Conservation (phyloP, 1,284 basidiomycete genomes). For the Ustilago nuda region DNA sequence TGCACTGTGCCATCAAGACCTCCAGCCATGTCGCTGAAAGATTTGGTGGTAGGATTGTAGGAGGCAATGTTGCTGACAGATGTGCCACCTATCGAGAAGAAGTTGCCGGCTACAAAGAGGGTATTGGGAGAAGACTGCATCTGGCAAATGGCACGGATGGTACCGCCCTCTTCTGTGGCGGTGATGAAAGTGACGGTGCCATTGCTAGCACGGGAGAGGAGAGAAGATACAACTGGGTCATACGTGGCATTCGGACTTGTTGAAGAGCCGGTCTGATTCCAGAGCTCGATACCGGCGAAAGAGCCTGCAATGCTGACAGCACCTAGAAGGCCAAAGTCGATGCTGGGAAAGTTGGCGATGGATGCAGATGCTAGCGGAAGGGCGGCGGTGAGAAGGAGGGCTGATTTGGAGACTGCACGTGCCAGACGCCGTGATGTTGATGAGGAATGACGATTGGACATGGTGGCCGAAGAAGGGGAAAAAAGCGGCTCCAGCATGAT, state of each 20-base stretch:
- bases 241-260: conserved; percentile 50
- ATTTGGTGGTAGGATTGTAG: conserved; percentile 47
- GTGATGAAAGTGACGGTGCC: conserved; percentile 63
- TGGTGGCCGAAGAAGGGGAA: conserved; percentile 11
- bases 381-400: conserved; percentile 31
- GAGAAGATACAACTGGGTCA: conserved; percentile 52
- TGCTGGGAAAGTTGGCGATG: conserved; percentile 53
- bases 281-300: conserved; percentile 61
- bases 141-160: conserved; percentile 67
- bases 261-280: conserved; percentile 52
- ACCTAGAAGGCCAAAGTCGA: conserved; percentile 65
- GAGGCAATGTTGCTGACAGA: conserved; percentile 60
- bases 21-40: conserved; percentile 47
- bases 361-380: conserved; percentile 28
- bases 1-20: conserved; percentile 76
- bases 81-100: conserved; percentile 61
- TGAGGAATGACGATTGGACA: conserved; percentile 15
- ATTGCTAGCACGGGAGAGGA: conserved; percentile 59
- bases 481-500: conserved; percentile 10
- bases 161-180: conserved; percentile 65
- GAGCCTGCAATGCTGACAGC: conserved; percentile 60
- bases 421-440: conserved; percentile 11
- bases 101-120: conserved; percentile 69
- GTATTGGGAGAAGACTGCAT: conserved; percentile 39
- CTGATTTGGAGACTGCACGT: conserved; percentile 25